A percentile compares a stretch with the other conserved stretches of the same genome.
Conservation (phyloP, 2,329 filamentous ascomycete genomes). For the Capronia americana region DNA sequence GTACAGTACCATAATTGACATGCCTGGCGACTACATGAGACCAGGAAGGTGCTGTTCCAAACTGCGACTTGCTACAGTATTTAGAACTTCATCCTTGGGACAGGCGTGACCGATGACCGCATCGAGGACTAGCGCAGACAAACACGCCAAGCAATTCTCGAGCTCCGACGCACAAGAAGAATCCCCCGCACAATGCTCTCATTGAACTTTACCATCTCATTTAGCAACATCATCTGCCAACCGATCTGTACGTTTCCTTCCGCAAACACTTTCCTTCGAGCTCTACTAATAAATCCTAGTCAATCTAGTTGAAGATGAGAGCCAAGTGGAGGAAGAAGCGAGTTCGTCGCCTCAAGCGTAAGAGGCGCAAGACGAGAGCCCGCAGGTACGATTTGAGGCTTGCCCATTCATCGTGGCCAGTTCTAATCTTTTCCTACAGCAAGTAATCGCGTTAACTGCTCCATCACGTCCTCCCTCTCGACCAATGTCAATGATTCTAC, state of each 20-base stretch:
- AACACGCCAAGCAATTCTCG: slow-evolving; percentile 28
- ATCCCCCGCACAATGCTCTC: slow-evolving; percentile 15
- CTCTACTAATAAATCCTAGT: slow-evolving; percentile 26
- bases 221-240: slow-evolving; percentile 35
- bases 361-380: slow-evolving; percentile 99
- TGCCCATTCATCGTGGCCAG: background rate
- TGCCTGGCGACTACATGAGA: background rate
- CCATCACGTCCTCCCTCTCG: slow-evolving; percentile 57
- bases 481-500: slow-evolving; percentile 40
- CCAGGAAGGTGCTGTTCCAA: background rate
- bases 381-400: slow-evolving; percentile 74
- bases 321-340: slow-evolving; percentile 99
- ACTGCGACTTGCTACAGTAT: background rate
- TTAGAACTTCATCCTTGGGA: background rate
- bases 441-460: slow-evolving; percentile 70
- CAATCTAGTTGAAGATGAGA: slow-evolving; percentile 65
- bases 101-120: slow-evolving; percentile 10
- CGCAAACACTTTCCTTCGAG: slow-evolving; percentile 1
- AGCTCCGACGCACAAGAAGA: slow-evolving; percentile 24
- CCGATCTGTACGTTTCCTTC: slow-evolving; percentile 23
- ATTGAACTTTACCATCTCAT: slow-evolving; percentile 29
- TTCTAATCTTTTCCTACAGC: slow-evolving; percentile 54
- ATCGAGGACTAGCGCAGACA: slow-evolving; percentile 18
- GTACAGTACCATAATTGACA: background rate
- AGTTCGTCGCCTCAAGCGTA: slow-evolving; percentile 97